Evolutionary conservation across 345 rosid genomes (phyloP), one percentile per base, ranked within the genome.

Genomic region (Gynandropsis gynandra): DNA sequence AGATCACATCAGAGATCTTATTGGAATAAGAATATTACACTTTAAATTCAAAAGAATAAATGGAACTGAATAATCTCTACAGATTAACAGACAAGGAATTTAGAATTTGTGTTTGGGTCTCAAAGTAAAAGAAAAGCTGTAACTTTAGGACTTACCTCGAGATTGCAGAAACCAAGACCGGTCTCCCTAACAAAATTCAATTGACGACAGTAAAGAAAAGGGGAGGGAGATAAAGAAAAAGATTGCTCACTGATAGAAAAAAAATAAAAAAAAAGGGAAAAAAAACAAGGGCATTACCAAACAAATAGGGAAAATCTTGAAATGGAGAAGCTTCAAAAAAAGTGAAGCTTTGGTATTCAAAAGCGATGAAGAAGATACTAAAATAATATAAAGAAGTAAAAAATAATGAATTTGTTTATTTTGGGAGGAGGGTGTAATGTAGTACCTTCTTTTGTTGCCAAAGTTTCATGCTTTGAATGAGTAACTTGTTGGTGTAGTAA

Each of bases 111-210:
- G n/a, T 12, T 12, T 66, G 50, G 54, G 45, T 33, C 46, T 59
- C 58, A 41, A 59, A 66, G 65, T 66, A 66, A 66, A 59, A 61
- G 52, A 18, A 66, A 66, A 66, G 71, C 54, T 42, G 41, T 47
- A 47, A 59, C 71, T 66, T 59, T 66, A 59, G 71, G 65, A 66
- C 71, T 59, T 53, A 59, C 71, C 71, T 66, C 61, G 71, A 66
- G 60, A 59, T 59, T 34, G 57, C 29, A 53, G 54, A 65, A 66
- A 66, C 71, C 71, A 66, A 59, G 71, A 66, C 71, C 54, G 61
- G 71, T 59, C 65, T 66, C 60, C 33, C 52, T 43, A 40, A 55
- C 54, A 18, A 39, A 47, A 46, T 39, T 5, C 13, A 58, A 52
- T 45, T 52, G 55, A 40, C 50, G 52, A 47, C 54, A 65, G 60